Evolutionary conservation across 163 green algal genomes (phyloP).

Genomic region (Chlorella variabilis): DNA sequence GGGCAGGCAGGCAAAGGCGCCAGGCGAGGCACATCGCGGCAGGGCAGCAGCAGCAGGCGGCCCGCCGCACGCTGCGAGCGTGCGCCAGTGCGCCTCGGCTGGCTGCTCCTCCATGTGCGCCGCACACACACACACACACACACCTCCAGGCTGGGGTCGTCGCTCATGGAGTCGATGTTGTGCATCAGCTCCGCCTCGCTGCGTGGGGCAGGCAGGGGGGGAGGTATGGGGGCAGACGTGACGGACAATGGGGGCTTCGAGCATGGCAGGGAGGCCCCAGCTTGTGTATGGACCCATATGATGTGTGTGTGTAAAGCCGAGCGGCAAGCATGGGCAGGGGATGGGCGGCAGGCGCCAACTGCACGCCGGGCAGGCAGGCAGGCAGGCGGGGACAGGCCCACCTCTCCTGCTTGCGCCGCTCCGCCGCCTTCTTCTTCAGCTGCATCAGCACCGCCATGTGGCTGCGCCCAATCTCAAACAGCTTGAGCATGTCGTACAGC

Average conservation of each 20-base stretch:
- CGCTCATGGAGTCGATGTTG: constrained; percentile 24
- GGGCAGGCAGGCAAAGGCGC: neutral
- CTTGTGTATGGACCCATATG: too few relatives aligned
- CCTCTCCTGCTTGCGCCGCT: neutral
- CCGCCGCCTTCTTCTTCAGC: constrained; percentile 37
- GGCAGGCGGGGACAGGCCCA: too few relatives aligned
- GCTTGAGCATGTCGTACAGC: constrained; percentile 94
- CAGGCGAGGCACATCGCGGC: neutral
- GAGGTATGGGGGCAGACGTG: too few relatives aligned
- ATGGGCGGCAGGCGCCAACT: neutral
- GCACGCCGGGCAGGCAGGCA: neutral
- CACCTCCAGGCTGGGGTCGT: constrained; percentile 8
- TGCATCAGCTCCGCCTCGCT: constrained; percentile 10
- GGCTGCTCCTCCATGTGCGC: neutral
- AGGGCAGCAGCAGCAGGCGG: too few relatives aligned
- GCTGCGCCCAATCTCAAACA: constrained; percentile 91
- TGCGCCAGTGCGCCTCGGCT: too few relatives aligned
- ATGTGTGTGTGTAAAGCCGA: too few relatives aligned
- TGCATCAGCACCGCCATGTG: constrained; percentile 92
- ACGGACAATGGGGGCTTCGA: too few relatives aligned
- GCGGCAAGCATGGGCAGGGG: neutral
- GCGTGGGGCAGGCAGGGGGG: neutral
- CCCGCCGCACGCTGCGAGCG: too few relatives aligned
- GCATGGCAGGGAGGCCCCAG: too few relatives aligned
- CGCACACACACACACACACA: neutral